Percentiles rank a stretch among this genome's conserved stretches.
Evolutionary conservation across 768 basidiomycete genomes (phyloP).

Genomic region (Cytidiella melzeri): DNA sequence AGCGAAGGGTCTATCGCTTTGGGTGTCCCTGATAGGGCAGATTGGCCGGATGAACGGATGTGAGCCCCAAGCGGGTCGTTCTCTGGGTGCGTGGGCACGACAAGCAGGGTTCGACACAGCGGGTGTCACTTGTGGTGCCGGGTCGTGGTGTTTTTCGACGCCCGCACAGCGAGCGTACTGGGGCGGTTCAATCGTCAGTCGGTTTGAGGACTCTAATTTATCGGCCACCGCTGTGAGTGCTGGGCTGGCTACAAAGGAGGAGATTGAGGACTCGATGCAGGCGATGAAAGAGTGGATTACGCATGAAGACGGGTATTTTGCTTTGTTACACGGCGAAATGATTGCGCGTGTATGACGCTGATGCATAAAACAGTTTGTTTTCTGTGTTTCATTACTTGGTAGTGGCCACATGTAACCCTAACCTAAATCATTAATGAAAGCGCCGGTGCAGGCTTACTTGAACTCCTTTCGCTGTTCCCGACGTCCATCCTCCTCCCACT

Average conservation of each 20-base stretch:
- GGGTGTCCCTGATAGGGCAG: conserved; percentile 25
- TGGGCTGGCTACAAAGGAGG: conserved; percentile 21
- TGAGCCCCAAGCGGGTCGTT: conserved; percentile 35
- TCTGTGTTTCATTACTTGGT: no score
- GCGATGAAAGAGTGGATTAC: conserved; percentile 4
- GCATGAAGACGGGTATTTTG: conserved; percentile 8
- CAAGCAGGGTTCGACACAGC: conserved; percentile 29
- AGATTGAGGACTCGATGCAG: conserved; percentile 6
- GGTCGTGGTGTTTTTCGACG: conserved; percentile 33
- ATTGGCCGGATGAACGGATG: conserved; percentile 30
- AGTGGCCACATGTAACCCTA: no score
- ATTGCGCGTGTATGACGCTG: conserved; percentile 5
- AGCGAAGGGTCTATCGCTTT: conserved; percentile 25
- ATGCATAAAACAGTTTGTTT: no score
- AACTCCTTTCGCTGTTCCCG: background rate
- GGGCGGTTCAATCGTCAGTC: conserved; percentile 32
- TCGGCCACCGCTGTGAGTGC: conserved; percentile 25
- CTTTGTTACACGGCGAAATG: conserved; percentile 9
- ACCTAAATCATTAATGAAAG: no score
- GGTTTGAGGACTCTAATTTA: conserved; percentile 30
- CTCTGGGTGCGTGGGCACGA: conserved; percentile 33
- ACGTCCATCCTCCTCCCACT: background rate
- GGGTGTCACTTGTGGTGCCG: conserved; percentile 24
- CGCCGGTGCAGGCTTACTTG: no score
- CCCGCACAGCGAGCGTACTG: conserved; percentile 34